Base-by-base conservation (phyloP, 495 filamentous ascomycete genomes). In the Penicillium riverlandense region DNA sequence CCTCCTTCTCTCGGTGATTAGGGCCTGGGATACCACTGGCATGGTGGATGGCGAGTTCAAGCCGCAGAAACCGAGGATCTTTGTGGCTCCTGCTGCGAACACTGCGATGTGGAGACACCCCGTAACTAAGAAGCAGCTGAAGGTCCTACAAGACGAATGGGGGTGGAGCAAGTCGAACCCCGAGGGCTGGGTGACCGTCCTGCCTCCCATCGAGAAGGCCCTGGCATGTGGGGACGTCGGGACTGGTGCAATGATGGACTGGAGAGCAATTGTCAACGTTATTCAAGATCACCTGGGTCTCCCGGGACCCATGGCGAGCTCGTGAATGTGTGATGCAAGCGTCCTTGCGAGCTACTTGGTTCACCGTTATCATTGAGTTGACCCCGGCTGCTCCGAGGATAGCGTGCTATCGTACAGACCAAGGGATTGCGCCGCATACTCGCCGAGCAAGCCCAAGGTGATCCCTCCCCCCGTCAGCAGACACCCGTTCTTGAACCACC, bases 401-500 rank as follows among this genome's bases (percentile, higher is more conserved):
- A 27, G 34, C 2, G 32, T 32, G 10, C 29, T 53, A 47, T 57
- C 50, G 49, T 66, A 69, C 46, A 61, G 46, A 12, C 56, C 62
- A 35, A 52, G 50, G 34, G 49, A 53, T 41, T 64, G 62, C 2
- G 65, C 63, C 35, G 72, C 28, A 64, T 87, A 88, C 45, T 88
- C 84, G 2, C 67, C 72, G n/a, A 77, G 41, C 46, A 88, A 54
- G 7, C 84, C 84, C 39, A 76, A 41, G 7, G 78, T 66, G 48
- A 88, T 80, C 1, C 72, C 80, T 29, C 84, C 84, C 11, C 85
- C 84, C 15, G 80, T 84, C 39, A 84, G 63, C 63, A 79, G 76
- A 41, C 77, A 82, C 15, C 84, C 85, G 52, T 84, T 81, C 52
- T 74, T 80, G 54, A 98, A 98, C 94, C 94, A 98, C 84, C 88